These are phyloP conservation scores for Colletotrichum endophyticum DNA, from an alignment of 2,329 filamentous ascomycete genomes.

Conservation along the genomic window DNA sequence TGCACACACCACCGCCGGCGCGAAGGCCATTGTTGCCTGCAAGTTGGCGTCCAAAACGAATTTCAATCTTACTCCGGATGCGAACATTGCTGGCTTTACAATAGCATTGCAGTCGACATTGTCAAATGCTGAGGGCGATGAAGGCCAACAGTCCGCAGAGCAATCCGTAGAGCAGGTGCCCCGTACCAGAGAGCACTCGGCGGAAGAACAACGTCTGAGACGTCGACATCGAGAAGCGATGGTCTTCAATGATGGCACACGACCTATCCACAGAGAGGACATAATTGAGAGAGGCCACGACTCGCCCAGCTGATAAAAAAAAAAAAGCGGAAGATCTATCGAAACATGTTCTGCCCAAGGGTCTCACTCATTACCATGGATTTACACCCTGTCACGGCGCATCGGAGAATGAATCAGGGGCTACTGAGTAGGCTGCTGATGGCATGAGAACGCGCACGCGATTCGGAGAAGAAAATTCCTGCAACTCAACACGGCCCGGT, in stretches of 20 bases:
- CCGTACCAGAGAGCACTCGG: conserved; percentile 55
- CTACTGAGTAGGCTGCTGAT: not conserved
- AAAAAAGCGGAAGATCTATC: not conserved
- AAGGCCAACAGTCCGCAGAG: conserved; percentile 27
- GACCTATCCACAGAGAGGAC: conserved; percentile 74
- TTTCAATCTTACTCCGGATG: conserved; percentile 1
- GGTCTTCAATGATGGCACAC: conserved; percentile 86
- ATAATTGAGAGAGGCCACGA: conserved; percentile 73
- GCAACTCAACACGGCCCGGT: not conserved
- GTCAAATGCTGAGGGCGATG: conserved; percentile 30
- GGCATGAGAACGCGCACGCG: not conserved
- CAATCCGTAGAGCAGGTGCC: conserved; percentile 36
- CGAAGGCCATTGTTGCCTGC: conserved; percentile 54
- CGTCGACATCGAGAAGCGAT: conserved; percentile 85
- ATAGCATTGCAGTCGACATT: conserved; percentile 40
- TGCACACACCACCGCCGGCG: conserved; percentile 55
- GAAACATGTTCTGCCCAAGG: not conserved
- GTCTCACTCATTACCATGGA: not conserved
- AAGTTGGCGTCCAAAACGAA: conserved; percentile 45
- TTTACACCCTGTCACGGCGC: not conserved
- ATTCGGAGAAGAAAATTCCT: not conserved
- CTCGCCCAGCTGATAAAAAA: conserved; percentile 34
- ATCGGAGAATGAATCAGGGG: not conserved
- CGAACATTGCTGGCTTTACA: conserved; percentile 28
- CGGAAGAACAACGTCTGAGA: conserved; percentile 74